phyloP scores from a whole-genome alignment of 192 early-diverging fungal species.

The Martensiomyces pterosporus region DNA sequence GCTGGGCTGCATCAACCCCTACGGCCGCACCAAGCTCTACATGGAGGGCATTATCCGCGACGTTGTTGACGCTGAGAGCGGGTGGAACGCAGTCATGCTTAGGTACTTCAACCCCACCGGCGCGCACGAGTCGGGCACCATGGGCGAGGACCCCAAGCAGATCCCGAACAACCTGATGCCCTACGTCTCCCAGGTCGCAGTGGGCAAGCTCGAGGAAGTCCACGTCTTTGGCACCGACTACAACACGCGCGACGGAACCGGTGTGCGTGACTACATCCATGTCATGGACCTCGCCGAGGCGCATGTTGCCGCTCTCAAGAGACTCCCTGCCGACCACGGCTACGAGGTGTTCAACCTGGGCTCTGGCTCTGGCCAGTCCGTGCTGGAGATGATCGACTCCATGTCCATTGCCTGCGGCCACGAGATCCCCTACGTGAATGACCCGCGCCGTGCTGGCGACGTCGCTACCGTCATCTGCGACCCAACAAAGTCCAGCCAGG shows the following conservation, averaged over 20 bases:
- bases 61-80: slow-evolving; percentile 56
- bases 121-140: slow-evolving; percentile 82
- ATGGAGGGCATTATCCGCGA: slow-evolving; percentile 82
- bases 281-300: slow-evolving; percentile 89
- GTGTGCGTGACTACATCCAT: slow-evolving; percentile 93
- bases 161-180: slow-evolving; percentile 91
- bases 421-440: slow-evolving; percentile 68
- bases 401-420: slow-evolving; percentile 74
- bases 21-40: slow-evolving; percentile 95
- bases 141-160: slow-evolving; percentile 87
- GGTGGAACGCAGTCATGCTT: slow-evolving; percentile 63
- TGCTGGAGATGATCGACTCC: slow-evolving; percentile 85
- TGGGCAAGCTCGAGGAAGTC: slow-evolving; percentile 77
- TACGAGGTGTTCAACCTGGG: slow-evolving; percentile 85
- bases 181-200: slow-evolving; percentile 77
- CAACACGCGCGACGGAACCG: slow-evolving; percentile 87
- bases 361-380: slow-evolving; percentile 87
- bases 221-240: slow-evolving; percentile 93
- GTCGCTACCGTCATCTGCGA: slow-evolving; percentile 81
- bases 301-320: slow-evolving; percentile 79
- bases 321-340: slow-evolving; percentile 56
- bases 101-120: slow-evolving; percentile 97
- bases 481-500: slow-evolving; percentile 57
- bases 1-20: slow-evolving; percentile 81
- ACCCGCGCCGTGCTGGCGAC: slow-evolving; percentile 74